Evolutionary conservation across 225 moss, liverwort and hornwort genomes (phyloP).

Genomic region (Ulota crispa): DNA sequence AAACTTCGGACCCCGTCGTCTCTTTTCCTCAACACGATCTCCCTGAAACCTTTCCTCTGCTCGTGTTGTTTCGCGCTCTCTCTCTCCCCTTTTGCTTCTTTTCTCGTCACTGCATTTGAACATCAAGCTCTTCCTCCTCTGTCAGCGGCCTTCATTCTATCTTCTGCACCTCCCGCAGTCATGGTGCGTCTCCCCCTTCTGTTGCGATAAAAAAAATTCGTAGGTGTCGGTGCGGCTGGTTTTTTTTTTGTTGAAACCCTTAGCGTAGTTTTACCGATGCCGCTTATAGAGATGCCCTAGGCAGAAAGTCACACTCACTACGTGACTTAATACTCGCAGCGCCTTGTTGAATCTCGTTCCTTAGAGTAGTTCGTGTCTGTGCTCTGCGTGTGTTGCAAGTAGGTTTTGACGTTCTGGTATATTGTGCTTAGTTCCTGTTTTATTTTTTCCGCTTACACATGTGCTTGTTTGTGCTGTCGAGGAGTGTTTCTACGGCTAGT

Average conservation of each 20-base stretch:
- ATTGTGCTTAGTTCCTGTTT: background rate
- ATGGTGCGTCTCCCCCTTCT: conserved; percentile 21
- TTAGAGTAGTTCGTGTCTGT: background rate
- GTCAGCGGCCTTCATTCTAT: background rate
- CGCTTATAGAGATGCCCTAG: background rate
- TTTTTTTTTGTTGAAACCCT: background rate
- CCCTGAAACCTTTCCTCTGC: background rate
- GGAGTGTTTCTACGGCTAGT: background rate
- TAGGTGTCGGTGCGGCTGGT: background rate
- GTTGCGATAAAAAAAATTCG: background rate
- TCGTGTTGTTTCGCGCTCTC: background rate
- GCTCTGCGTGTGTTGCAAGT: background rate
- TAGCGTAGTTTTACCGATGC: background rate
- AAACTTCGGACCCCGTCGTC: conserved; percentile 20
- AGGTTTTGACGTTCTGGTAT: too few species aligned
- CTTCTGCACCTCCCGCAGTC: background rate
- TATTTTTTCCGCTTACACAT: background rate
- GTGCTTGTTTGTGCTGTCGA: background rate
- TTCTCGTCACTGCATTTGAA: background rate
- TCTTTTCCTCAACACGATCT: background rate
- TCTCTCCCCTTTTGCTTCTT: background rate
- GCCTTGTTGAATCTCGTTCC: background rate
- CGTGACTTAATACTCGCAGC: background rate
- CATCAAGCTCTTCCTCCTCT: background rate
- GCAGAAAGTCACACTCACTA: too few species aligned